These are phyloP conservation scores for Allodekkera sacchari DNA, from an alignment of 805 yeast species.

Conservation along the genomic window DNA sequence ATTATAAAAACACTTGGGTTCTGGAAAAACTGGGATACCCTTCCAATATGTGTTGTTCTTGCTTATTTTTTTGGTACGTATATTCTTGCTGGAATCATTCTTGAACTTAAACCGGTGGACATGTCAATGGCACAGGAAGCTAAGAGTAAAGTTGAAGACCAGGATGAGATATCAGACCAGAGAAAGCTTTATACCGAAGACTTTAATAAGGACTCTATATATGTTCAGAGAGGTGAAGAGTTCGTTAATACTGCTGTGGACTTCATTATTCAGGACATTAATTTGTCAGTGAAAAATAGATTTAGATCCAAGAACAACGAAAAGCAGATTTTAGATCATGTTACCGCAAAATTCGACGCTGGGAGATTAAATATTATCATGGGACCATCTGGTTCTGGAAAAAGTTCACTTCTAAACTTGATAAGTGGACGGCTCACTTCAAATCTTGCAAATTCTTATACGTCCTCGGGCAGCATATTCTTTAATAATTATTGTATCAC, in stretches of 20 bases:
- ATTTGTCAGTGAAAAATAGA: constrained; percentile 16
- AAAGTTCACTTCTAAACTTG: constrained; percentile 56
- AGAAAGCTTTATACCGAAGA: constrained; percentile 1
- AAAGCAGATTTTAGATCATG: constrained; percentile 31
- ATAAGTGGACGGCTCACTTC: constrained; percentile 50
- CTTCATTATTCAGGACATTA: constrained; percentile 13
- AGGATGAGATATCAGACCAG: not conserved
- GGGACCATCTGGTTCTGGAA: constrained; percentile 82
- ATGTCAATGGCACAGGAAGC: constrained; percentile 37
- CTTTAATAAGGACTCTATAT: constrained; percentile 9
- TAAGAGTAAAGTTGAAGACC: constrained; percentile 10
- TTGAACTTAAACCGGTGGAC: constrained; percentile 43
- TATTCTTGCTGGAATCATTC: constrained; percentile 35
- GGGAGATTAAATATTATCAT: constrained; percentile 61
- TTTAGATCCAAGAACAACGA: constrained; percentile 7
- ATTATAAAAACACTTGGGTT: constrained; percentile 53
- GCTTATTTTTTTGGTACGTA: constrained; percentile 54
- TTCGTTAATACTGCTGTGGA: not conserved
- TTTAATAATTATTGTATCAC: constrained; percentile 30
- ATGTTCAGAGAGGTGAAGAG: constrained; percentile 1
- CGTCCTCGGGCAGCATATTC: constrained; percentile 32
- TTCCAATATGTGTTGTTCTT: constrained; percentile 53
- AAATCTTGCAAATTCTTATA: constrained; percentile 19
- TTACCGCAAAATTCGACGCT: constrained; percentile 44
- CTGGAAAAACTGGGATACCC: constrained; percentile 52